Evolutionary conservation across 208 protist genomes (phyloP), one percentile per base, ranked within the genome.

Genomic region (Leishmania major): DNA sequence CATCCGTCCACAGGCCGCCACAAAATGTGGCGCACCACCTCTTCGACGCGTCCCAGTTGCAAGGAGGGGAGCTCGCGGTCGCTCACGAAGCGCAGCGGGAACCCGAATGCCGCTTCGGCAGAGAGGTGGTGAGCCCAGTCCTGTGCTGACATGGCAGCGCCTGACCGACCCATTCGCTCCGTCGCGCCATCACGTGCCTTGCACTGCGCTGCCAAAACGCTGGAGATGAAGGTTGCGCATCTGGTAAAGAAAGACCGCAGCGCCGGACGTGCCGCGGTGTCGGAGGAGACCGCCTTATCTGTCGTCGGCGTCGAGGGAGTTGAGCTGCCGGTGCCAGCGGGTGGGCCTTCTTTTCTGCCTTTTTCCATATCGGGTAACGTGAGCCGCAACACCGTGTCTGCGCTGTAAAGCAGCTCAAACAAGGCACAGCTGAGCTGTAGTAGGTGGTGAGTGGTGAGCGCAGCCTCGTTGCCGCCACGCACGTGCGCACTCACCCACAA

Each of bases 361-460:
- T 45, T 11, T 43, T 40, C 6, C 31, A 51, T 62, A 35, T 62
- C 3, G 22, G 49, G 47, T 45, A 45, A 15, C 31, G 77, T 85
- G 8, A 85, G 62, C 8, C 5, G 64, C 13, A 43, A 47, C 37
- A 85, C 25, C 8, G 69, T 64, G 17, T 62, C 28, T 45, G 69
- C 47, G 35, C 82, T 37, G 77, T 85, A 85, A 19, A 85, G 77
- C 69, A 85, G 76, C 62, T 81, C 77, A 35, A 85, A 82, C 31
- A 85, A 75, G 15, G 77, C n/a, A 43, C 78, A 82, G 62, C 82
- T 82, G 60, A 85, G 76, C 19, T 67, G 77, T 25, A 85, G 82
- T 59, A 85, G 77, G 37, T 75, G 82, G 53, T 85, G 82, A 17
- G 82, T 81, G 47, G 82, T 67, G 49, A 79, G 71, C 28, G 78